Conservation (phyloP, 2,329 filamentous ascomycete genomes). For the Talaromyces sp. region DNA sequence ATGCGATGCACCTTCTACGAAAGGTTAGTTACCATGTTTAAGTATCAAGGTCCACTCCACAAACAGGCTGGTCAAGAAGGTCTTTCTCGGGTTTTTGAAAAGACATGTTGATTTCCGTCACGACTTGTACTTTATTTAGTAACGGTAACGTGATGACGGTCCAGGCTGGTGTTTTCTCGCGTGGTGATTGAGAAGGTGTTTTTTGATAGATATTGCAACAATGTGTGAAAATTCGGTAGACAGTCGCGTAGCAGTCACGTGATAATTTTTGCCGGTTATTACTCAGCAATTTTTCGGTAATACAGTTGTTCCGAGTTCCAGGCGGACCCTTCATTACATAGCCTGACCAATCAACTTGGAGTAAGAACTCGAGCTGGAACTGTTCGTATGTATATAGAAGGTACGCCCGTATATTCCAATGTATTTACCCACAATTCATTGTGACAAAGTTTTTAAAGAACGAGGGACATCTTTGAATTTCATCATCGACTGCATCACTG, state of each 20-base stretch:
- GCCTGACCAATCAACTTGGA: too few relatives aligned
- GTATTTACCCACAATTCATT: not conserved
- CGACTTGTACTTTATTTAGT: constrained; percentile 17
- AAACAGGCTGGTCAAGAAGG: not conserved
- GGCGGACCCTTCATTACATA: too few relatives aligned
- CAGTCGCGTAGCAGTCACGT: not conserved
- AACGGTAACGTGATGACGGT: not conserved
- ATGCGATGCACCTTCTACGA: constrained; percentile 2
- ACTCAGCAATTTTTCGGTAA: too few relatives aligned
- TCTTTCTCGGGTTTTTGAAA: not conserved
- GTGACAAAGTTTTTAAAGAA: not conserved
- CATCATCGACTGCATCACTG: not conserved
- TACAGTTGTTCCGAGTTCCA: too few relatives aligned
- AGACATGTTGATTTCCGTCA: constrained; percentile 45
- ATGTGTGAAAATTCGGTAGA: not conserved
- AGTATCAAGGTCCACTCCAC: not conserved
- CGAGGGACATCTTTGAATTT: not conserved
- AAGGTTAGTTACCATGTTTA: not conserved
- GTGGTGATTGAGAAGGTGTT: not conserved
- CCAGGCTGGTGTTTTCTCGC: not conserved
- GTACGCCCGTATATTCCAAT: not conserved
- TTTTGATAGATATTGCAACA: not conserved
- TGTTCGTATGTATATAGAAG: not conserved
- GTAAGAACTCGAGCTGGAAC: too few relatives aligned
- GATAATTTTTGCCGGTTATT: not conserved